A percentile compares a stretch with the other conserved stretches of the same genome.
These are phyloP conservation scores for Colletotrichum paranaense DNA, from an alignment of 2,329 filamentous ascomycete genomes.

Conservation along the genomic window DNA sequence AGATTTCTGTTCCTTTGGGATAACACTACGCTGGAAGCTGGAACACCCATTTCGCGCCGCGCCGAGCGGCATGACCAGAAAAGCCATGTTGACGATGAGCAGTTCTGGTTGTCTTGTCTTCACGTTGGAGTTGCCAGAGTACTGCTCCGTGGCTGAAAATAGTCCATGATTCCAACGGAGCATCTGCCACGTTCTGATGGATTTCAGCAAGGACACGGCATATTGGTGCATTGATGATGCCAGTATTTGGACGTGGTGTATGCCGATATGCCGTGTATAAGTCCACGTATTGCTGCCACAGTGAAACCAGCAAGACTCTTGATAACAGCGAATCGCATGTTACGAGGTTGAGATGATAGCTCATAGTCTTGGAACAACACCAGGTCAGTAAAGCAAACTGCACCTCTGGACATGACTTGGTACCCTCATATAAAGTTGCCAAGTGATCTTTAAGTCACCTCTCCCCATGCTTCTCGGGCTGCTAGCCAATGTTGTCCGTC, in stretches of 20 bases:
- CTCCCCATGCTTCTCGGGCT: no score
- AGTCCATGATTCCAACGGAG: slow-evolving; percentile 40
- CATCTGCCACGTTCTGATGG: no score
- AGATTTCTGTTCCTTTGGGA: slow-evolving; percentile 46
- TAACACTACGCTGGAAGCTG: slow-evolving; percentile 49
- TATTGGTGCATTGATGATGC: no score
- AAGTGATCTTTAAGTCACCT: no score
- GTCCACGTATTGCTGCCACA: no score
- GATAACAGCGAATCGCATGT: slow-evolving; percentile 42
- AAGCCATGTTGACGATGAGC: slow-evolving; percentile 51
- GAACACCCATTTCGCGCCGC: slow-evolving; percentile 50
- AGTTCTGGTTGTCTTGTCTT: slow-evolving; percentile 48
- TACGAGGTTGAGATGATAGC: slow-evolving; percentile 42
- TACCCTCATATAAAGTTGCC: background rate
- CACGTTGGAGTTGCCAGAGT: slow-evolving; percentile 45
- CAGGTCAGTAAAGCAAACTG: background rate
- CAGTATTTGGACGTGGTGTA: slow-evolving; percentile 13
- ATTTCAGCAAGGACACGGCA: no score
- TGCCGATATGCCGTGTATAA: no score
- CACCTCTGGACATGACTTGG: no score
- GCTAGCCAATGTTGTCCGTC: background rate
- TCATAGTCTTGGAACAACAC: slow-evolving; percentile 36
- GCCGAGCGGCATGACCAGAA: slow-evolving; percentile 51
- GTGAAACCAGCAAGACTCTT: background rate
- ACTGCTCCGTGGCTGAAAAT: slow-evolving; percentile 47